Evolutionary conservation across 2,329 filamentous ascomycete species (phyloP), one percentile per base, ranked within the genome.

Genomic region (Blastomyces gilchristii): DNA sequence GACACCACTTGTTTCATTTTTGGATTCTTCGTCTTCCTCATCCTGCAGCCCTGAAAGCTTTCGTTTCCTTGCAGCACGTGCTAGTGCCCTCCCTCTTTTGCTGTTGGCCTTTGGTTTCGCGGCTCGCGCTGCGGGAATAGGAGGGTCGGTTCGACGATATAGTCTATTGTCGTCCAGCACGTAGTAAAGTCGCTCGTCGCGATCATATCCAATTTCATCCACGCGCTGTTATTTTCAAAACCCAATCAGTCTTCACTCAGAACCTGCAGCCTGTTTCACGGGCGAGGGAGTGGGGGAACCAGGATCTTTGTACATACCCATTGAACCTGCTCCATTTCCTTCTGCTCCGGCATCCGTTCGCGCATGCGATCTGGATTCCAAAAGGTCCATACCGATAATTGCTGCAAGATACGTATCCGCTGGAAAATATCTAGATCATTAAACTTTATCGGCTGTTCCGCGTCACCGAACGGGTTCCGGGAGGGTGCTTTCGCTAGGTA

Each of bases 141-240:
- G 84, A 34, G 88, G 83, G 64, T 96, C 90, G n/a, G 89, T 91
- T 65, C 88, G 82, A 63, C 92, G 89, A 74, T 99, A 99, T 52
- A 99, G 80, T 66, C 94, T 85, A 70, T 97, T 95, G 73, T 99
- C 94, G 69, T 97, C 93, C 3, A 99, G 83, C 2, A 97, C 87
- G 71, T 88, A 96, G 72, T 97, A 96, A 45, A 86, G 87, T 47
- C 91, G 87, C 67, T 96, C 92, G 57, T 96, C 82, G 28, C 85
- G 82, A 74, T 99, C 94, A 86, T 91, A 97, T 11, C 94, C 94
- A 66, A 76, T 69, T 65, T 77, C 75, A 62, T 76, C 73, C 62
- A 76, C 69, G 67, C 80, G 80, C 81, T 81, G 67, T 54, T 58
- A 58, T 60, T 18, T 25, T 25, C 22, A 43, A 25, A 37, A 8